Percentiles rank a stretch among this genome's conserved stretches.
Evolutionary conservation across 192 early-diverging fungal species (phyloP).

Genomic region (Chytriomyces confervae): DNA sequence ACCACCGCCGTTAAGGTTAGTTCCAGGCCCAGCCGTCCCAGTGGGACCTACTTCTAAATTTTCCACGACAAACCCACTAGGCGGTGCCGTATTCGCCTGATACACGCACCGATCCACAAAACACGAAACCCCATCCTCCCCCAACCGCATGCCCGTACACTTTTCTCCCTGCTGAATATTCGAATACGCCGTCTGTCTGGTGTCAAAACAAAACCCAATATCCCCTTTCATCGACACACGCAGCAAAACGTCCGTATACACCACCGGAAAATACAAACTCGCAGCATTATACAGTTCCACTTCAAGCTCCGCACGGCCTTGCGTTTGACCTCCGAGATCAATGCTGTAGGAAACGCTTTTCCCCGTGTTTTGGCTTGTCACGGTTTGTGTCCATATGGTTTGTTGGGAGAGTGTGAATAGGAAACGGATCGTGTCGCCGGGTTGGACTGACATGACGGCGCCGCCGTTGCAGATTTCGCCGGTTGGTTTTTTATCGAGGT

Average conservation of each 20-base stretch:
- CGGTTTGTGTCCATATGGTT: conserved; percentile 12
- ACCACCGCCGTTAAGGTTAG: no score
- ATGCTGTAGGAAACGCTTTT: conserved; percentile 1
- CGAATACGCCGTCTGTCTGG: neutral
- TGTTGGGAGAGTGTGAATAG: neutral
- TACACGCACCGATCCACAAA: conserved; percentile 3
- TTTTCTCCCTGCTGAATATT: conserved; percentile 10
- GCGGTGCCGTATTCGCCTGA: neutral
- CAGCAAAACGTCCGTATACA: neutral
- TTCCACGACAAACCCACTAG: neutral
- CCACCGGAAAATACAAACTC: neutral
- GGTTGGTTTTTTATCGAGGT: conserved; percentile 12
- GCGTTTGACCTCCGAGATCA: conserved; percentile 1
- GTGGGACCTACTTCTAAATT: no score
- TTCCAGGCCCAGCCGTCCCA: no score
- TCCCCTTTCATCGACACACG: neutral
- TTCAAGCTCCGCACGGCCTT: conserved; percentile 26
- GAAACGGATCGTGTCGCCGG: conserved; percentile 14
- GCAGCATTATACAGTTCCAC: conserved; percentile 22
- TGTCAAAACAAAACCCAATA: neutral
- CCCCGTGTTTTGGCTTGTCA: neutral
- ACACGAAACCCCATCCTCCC: conserved; percentile 6
- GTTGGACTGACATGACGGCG: neutral
- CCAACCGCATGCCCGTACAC: neutral
- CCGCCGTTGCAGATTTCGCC: conserved; percentile 24